Percentiles rank a stretch among this genome's conserved stretches.
phyloP scores from a whole-genome alignment of 176 grass and related monocot genomes.

The Panicum miliaceum region DNA sequence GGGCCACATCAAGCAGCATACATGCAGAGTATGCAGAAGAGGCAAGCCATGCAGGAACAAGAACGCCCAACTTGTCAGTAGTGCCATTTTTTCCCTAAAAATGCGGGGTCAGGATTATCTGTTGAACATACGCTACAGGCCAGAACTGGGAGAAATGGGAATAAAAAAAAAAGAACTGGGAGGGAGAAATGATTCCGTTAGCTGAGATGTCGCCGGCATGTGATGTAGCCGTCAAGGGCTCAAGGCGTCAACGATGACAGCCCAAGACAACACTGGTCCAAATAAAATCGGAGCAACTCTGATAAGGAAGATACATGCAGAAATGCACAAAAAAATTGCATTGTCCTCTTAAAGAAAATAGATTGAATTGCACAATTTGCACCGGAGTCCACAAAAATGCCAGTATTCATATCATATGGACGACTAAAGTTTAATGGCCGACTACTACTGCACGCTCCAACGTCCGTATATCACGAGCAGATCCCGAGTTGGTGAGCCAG shows the following conservation, averaged over 20 bases:
- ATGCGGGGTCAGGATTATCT: background rate
- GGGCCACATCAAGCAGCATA: background rate
- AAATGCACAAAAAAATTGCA: too few species aligned
- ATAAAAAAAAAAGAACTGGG: too few species aligned
- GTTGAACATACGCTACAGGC: constrained; percentile 1
- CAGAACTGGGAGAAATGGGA: constrained; percentile 56
- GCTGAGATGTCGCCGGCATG: constrained; percentile 51
- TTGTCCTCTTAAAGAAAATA: too few species aligned
- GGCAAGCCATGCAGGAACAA: background rate
- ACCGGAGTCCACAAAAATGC: background rate
- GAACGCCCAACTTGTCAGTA: background rate
- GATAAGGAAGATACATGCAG: background rate
- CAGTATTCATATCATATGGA: background rate
- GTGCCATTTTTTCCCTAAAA: background rate
- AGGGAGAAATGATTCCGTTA: constrained; percentile 54
- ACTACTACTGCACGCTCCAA: background rate
- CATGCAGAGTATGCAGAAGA: background rate
- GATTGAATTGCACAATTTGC: background rate
- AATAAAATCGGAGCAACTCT: background rate
- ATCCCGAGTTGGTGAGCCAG: background rate
- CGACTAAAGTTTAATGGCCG: background rate
- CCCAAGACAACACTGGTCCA: constrained; percentile 4
- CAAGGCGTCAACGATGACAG: constrained; percentile 35
- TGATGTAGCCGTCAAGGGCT: constrained; percentile 27
- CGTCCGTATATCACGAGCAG: background rate